Conservation (phyloP, 495 filamentous ascomycete genomes). For the Evansstolkia leycettana region DNA sequence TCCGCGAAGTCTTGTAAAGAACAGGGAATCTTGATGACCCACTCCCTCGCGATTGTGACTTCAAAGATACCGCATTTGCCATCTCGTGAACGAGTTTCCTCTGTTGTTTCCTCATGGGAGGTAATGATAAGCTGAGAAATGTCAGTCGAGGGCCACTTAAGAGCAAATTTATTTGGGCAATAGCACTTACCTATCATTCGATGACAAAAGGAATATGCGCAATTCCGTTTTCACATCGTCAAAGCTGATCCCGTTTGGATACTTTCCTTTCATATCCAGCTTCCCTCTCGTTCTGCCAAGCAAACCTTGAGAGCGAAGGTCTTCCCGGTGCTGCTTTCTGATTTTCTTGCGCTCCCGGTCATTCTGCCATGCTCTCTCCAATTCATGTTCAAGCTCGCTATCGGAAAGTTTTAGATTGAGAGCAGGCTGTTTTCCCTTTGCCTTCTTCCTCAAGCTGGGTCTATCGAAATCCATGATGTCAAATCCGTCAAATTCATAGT, state of each 20-base stretch:
- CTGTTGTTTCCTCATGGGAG: conserved; percentile 68
- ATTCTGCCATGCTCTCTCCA: conserved; percentile 54
- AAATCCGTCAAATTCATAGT: conserved; percentile 66
- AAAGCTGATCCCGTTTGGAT: conserved; percentile 56
- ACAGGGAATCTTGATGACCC: conserved; percentile 64
- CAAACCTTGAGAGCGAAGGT: conserved; percentile 64
- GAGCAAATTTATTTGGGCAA: too few species aligned
- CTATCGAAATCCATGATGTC: conserved; percentile 75
- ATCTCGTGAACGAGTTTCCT: conserved; percentile 70
- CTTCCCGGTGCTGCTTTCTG: conserved; percentile 69
- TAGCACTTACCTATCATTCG: conserved; percentile 50
- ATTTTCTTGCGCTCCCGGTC: conserved; percentile 73
- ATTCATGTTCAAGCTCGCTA: conserved; percentile 52
- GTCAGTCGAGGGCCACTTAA: too few species aligned
- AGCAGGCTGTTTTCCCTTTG: conserved; percentile 40
- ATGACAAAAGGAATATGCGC: conserved; percentile 51
- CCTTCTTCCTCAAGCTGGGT: conserved; percentile 41
- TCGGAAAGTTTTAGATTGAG: conserved; percentile 52
- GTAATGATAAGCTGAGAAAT: conserved; percentile 52
- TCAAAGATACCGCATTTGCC: conserved; percentile 57
- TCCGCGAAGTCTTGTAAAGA: conserved; percentile 59
- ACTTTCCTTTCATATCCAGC: conserved; percentile 58
- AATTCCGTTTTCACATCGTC: conserved; percentile 64
- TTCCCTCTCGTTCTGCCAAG: conserved; percentile 54
- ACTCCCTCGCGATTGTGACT: conserved; percentile 71